These are phyloP conservation scores for Backusella tuberculispora DNA, from an alignment of 192 early-diverging fungal genomes.

Conservation along the genomic window DNA sequence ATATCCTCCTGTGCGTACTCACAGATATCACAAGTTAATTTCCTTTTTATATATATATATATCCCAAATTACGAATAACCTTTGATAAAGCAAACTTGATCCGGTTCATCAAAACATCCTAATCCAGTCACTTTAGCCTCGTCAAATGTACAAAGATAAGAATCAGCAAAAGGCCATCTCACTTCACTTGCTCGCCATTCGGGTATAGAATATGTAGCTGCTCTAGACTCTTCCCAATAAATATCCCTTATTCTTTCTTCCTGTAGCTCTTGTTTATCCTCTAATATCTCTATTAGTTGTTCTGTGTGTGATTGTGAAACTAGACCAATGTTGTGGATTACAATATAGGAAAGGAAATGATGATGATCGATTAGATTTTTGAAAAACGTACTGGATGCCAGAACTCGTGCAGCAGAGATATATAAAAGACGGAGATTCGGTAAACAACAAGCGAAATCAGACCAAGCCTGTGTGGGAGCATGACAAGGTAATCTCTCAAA, in stretches of 20 bases:
- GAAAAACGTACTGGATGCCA: background rate
- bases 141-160: conserved; percentile 26
- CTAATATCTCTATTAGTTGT: background rate
- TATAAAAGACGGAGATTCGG: conserved; percentile 25
- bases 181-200: conserved; percentile 2
- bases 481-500: conserved; percentile 32
- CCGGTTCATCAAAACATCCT: conserved; percentile 31
- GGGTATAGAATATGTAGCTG: background rate
- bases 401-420: conserved; percentile 28
- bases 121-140: conserved; percentile 30
- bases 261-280: background rate
- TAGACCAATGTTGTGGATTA: conserved; percentile 37
- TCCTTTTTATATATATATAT: background rate
- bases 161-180: background rate
- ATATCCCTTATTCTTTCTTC: conserved; percentile 1
- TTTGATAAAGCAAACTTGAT: conserved; percentile 43
- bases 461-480: conserved; percentile 28
- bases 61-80: conserved; percentile 27
- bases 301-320: background rate
- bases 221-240: conserved; percentile 11
- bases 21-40: background rate
- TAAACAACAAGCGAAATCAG: conserved; percentile 16
- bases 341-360: conserved; percentile 18
- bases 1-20: background rate
- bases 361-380: conserved; percentile 20